phyloP scores from a whole-genome alignment of 306 rosid genomes.

The Ziziphus jujuba region DNA sequence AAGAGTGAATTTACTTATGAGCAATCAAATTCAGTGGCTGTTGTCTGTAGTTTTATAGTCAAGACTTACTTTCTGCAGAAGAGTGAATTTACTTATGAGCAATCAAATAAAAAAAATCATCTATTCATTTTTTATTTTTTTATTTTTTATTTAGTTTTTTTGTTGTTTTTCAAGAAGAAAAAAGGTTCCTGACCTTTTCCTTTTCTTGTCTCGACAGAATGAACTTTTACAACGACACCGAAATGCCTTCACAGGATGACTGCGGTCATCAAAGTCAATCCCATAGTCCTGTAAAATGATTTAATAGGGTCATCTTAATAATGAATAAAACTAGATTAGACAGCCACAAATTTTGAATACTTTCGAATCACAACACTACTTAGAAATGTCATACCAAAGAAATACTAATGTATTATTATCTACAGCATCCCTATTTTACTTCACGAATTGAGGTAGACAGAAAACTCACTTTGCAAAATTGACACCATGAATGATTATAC shows the following conservation, averaged over 20 bases:
- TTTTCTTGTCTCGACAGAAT: slow-evolving; percentile 52
- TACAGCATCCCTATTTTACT: no score
- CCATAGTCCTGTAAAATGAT: slow-evolving; percentile 71
- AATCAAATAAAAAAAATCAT: background rate
- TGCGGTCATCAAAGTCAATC: slow-evolving; percentile 71
- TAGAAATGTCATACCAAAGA: background rate
- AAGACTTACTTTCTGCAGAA: no score
- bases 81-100: no score
- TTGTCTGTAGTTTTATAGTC: no score
- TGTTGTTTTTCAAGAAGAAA: background rate
- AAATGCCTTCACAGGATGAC: slow-evolving; percentile 83
- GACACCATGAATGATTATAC: no score
- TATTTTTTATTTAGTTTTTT: background rate
- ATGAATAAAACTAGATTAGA: background rate
- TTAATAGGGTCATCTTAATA: slow-evolving; percentile 7
- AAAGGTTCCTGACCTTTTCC: slow-evolving; percentile 48
- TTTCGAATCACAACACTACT: background rate
- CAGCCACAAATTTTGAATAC: background rate
- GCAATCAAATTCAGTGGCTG: no score
- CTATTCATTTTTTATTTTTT: background rate
- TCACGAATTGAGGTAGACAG: no score
- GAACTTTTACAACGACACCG: slow-evolving; percentile 68
- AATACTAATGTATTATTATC: no score
- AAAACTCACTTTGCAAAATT: no score
- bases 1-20: no score